phyloP scores from a whole-genome alignment of 2,329 filamentous ascomycete species.

The Fusarium napiforme region DNA sequence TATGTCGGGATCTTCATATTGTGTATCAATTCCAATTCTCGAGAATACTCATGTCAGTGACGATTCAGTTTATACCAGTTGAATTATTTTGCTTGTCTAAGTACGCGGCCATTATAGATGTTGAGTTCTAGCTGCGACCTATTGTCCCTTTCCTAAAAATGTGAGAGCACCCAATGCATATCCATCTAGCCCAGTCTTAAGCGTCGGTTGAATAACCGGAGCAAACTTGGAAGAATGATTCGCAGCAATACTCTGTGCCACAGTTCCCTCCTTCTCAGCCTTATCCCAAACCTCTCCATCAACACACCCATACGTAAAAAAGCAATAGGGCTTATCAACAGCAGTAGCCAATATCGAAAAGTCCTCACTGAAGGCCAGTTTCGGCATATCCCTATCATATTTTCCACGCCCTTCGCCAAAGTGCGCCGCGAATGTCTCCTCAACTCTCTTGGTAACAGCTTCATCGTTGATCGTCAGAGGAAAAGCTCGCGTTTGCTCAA shows the following conservation, averaged over 20 bases:
- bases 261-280: slow-evolving; percentile 12
- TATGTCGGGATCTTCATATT: rapidly evolving
- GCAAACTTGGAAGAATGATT: slow-evolving; percentile 45
- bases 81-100: rapidly evolving
- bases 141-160: background rate
- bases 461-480: slow-evolving; percentile 65
- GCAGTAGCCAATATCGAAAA: slow-evolving; percentile 52
- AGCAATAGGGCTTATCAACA: slow-evolving; percentile 28
- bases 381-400: slow-evolving; percentile 52
- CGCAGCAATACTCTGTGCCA: slow-evolving; percentile 34
- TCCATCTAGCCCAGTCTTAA: slow-evolving; percentile 30
- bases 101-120: background rate
- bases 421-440: slow-evolving; percentile 56
- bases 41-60: rapidly evolving
- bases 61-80: rapidly evolving
- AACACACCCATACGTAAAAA: slow-evolving; percentile 37
- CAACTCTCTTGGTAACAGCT: slow-evolving; percentile 53
- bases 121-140: background rate
- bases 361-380: slow-evolving; percentile 64
- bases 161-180: slow-evolving; percentile 9
- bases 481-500: slow-evolving; percentile 54
- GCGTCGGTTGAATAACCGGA: slow-evolving; percentile 39
- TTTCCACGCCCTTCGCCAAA: slow-evolving; percentile 49
- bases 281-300: slow-evolving; percentile 31
- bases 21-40: background rate